A percentile compares a stretch with the other conserved stretches of the same genome.
These are phyloP conservation scores for Geosmithia putterillii DNA, from an alignment of 2,329 filamentous ascomycete genomes.

Conservation along the genomic window DNA sequence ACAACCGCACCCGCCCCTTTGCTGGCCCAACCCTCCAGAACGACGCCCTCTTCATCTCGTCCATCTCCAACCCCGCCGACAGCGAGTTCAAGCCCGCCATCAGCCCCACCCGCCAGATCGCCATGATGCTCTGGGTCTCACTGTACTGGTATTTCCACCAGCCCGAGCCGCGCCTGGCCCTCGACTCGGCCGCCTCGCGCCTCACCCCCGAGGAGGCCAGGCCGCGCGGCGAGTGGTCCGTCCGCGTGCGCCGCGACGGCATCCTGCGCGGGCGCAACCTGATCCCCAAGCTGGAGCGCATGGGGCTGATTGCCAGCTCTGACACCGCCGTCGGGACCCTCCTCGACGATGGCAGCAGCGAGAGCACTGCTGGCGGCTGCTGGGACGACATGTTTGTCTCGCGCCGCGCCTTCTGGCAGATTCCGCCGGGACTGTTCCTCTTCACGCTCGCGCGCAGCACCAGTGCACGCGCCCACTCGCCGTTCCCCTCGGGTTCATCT, in stretches of 20 bases:
- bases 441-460: constrained; percentile 64
- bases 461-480: constrained; percentile 13
- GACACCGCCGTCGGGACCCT: constrained; percentile 63
- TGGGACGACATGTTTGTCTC: constrained; percentile 79
- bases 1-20: constrained; percentile 30
- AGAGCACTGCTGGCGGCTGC: too few relatives aligned
- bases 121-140: constrained; percentile 93
- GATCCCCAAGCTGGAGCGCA: constrained; percentile 82
- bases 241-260: constrained; percentile 77
- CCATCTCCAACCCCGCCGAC: constrained; percentile 72
- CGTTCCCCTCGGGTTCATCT: constrained; percentile 36
- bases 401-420: constrained; percentile 79
- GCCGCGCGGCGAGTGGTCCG: constrained; percentile 76
- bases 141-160: constrained; percentile 98
- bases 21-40: constrained; percentile 60
- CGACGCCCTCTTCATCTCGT: constrained; percentile 84
- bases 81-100: constrained; percentile 67
- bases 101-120: constrained; percentile 79
- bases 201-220: constrained; percentile 56
- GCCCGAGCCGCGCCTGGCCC: constrained; percentile 51
- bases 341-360: constrained; percentile 43
- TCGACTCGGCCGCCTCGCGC: constrained; percentile 51
- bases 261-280: constrained; percentile 74
- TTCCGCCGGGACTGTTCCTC: constrained; percentile 75
- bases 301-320: constrained; percentile 70